phyloP scores from a whole-genome alignment of 2,329 filamentous ascomycete genomes.

The Claviceps lovelessii region DNA sequence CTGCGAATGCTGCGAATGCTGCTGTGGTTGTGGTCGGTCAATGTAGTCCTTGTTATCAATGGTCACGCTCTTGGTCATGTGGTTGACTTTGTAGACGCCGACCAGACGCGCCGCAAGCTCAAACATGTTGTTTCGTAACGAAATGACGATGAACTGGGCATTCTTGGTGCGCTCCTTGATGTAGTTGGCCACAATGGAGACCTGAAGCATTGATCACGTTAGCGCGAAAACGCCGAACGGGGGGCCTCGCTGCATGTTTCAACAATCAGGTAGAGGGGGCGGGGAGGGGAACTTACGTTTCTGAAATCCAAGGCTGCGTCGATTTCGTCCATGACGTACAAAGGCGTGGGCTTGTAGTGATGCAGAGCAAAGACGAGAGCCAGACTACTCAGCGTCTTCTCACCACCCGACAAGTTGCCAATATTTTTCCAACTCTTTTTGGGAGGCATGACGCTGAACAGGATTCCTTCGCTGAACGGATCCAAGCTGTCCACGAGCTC shows the following conservation, averaged over 20 bases:
- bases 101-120: conserved; percentile 90
- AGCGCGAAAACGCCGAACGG: neutral
- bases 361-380: conserved; percentile 96
- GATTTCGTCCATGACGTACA: conserved; percentile 99
- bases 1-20: conserved; percentile 13
- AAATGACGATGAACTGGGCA: conserved; percentile 97
- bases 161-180: conserved; percentile 99
- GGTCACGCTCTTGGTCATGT: conserved; percentile 90
- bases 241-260: too few species aligned
- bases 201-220: conserved; percentile 32
- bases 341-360: conserved; percentile 91
- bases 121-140: conserved; percentile 98
- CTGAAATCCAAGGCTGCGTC: conserved; percentile 94
- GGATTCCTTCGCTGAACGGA: conserved; percentile 89
- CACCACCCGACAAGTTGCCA: conserved; percentile 83
- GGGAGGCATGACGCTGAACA: conserved; percentile 97
- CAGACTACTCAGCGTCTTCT: conserved; percentile 89
- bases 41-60: conserved; percentile 77
- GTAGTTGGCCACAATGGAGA: conserved; percentile 95
- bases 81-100: conserved; percentile 98
- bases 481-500: conserved; percentile 94
- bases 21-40: conserved; percentile 21
- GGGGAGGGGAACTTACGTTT: conserved; percentile 51
- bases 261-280: too few species aligned
- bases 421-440: conserved; percentile 99